phyloP scores from a whole-genome alignment of 2,329 filamentous ascomycete species.

The Purpureocillium lavendulum region DNA sequence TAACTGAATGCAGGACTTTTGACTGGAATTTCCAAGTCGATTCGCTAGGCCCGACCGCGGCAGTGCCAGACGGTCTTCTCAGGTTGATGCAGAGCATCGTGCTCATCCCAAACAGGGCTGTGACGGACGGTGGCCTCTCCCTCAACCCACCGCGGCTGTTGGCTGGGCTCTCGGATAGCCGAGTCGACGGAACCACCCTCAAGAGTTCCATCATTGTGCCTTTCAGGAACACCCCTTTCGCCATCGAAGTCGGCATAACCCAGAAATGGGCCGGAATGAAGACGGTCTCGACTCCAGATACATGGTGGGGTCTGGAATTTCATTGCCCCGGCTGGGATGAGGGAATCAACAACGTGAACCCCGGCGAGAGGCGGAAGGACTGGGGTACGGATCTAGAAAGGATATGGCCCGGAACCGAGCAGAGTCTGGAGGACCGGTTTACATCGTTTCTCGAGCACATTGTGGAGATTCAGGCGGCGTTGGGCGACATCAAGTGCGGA shows the following conservation, averaged over 20 bases:
- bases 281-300: constrained; percentile 9
- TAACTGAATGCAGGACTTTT: constrained; percentile 13
- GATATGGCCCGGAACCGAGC: constrained; percentile 22
- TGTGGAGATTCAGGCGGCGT: constrained; percentile 19
- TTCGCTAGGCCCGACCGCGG: constrained; percentile 10
- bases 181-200: constrained; percentile 12
- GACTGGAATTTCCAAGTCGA: constrained; percentile 26
- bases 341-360: constrained; percentile 18
- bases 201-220: constrained; percentile 19
- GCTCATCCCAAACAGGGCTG: constrained; percentile 4
- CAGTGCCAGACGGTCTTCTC: constrained; percentile 11
- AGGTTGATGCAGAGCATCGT: constrained; percentile 12
- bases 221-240: constrained; percentile 20
- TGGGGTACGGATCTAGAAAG: constrained; percentile 20
- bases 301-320: constrained; percentile 22
- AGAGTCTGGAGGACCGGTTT: constrained; percentile 17
- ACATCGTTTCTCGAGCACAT: constrained; percentile 20
- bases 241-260: constrained; percentile 22
- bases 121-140: neutral
- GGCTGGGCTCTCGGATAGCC: neutral
- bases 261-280: constrained; percentile 16
- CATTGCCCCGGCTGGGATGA: constrained; percentile 28
- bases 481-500: constrained; percentile 10
- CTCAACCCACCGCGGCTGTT: neutral
- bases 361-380: constrained; percentile 16